A percentile compares a stretch with the other conserved stretches of the same genome.
Conservation (phyloP, 768 basidiomycete species). For the Suillus clintonianus region DNA sequence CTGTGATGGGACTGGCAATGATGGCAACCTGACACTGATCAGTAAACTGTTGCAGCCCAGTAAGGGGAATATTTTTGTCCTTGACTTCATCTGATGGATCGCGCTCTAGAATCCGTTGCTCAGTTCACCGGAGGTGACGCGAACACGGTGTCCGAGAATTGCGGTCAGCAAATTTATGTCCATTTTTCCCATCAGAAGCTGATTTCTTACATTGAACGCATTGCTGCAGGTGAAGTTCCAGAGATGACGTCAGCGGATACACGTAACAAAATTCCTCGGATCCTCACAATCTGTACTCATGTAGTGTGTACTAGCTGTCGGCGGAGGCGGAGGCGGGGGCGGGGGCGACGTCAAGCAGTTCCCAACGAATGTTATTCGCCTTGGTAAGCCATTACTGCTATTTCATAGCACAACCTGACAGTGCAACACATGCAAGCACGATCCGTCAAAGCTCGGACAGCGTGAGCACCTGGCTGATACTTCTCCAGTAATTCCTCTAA, state of each 20-base stretch:
- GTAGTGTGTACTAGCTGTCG: not conserved
- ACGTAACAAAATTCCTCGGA: not conserved
- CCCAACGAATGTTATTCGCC: conserved; percentile 10
- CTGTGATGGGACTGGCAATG: conserved; percentile 15
- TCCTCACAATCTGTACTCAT: not conserved
- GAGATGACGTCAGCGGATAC: not conserved
- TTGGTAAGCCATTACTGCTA: conserved; percentile 4
- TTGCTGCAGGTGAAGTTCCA: not conserved
- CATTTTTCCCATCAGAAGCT: not conserved
- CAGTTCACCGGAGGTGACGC: not conserved
- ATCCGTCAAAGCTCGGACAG: not conserved
- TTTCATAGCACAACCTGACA: not conserved
- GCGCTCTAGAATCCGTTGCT: not conserved
- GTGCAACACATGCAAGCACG: not conserved
- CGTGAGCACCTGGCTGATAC: not conserved
- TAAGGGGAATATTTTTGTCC: not conserved
- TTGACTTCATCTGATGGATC: not conserved
- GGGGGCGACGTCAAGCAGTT: not conserved
- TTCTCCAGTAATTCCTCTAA: not conserved
- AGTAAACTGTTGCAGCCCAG: not conserved
- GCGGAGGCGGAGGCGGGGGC: too few relatives aligned
- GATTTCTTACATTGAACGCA: not conserved
- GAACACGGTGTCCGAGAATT: not conserved
- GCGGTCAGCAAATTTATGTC: not conserved
- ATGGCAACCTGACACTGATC: conserved; percentile 1